Evolutionary conservation across 305 asterid species (phyloP), one percentile per base, ranked within the genome.

Genomic region (Fraxinus nigra): DNA sequence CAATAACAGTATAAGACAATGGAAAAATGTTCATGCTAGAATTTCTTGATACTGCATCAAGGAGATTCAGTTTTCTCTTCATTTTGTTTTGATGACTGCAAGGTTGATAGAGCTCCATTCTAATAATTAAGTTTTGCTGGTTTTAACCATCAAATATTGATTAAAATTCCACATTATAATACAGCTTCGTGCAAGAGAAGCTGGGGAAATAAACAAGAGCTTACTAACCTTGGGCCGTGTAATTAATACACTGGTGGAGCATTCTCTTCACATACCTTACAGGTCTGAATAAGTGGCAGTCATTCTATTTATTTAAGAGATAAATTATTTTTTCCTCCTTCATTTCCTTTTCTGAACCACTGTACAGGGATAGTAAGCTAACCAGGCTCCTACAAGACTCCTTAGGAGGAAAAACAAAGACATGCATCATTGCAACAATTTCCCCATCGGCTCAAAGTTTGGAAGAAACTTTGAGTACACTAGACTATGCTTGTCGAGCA

Each of bases 151-250:
- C 73, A 59, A 82, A 38, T 76, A 13, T 38, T 61, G 56, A 80
- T 75, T 67, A 34, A 83, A 76, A 69, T n/a, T 63, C 73, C 14
- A 65, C 34, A 13, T 69, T 26, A 43, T 34, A 34, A 78, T 65
- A 70, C 92, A 92, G 98, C 94, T 89, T 59, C 98, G 97, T 84
- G 98, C 98, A 81, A 89, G 98, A 85, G 98, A 94, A 90, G 97
- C 97, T 3, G 98, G 98, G 80, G 96, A 93, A 85, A 92, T 94
- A 86, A 94, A 94, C 87, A 93, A 93, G 89, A 92, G 98, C 86
- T 89, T 94, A 80, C 91, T 94, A 35, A 92, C 98, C 14, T 85
- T 94, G 85, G 98, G 98, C 34, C 96, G 96, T 30, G 97, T 92
- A 85, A 94, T 94, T 81, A 90, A 90, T 83, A 91, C 96, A 78